Conservation (phyloP, 345 rosid species). For the Pelargonium nanum region DNA sequence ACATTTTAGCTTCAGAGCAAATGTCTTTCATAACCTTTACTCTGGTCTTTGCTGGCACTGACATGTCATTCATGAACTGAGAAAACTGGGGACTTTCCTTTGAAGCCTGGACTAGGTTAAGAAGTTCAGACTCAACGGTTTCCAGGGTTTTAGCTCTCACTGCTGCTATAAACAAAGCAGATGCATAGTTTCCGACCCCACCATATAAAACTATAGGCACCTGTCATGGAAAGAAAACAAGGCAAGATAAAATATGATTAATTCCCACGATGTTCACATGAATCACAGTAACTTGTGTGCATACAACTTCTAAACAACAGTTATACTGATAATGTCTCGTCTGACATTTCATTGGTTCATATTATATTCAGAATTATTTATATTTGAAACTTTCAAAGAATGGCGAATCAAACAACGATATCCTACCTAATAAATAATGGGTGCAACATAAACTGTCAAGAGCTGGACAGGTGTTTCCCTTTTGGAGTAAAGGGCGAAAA, state of each 20-base stretch:
- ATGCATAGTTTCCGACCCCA: conserved; percentile 82
- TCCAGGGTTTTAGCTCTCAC: conserved; percentile 57
- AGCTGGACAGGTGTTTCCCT: no score
- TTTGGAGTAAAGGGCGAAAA: no score
- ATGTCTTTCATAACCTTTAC: conserved; percentile 55
- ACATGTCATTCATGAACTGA: conserved; percentile 65
- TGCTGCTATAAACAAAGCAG: conserved; percentile 64
- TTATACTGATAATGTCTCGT: neutral
- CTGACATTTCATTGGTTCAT: no score
- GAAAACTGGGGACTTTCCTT: conserved; percentile 46
- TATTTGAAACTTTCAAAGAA: no score
- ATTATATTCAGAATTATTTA: no score
- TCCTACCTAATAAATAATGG: no score
- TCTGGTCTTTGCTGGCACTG: conserved; percentile 55
- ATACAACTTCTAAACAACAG: neutral
- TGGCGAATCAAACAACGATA: no score
- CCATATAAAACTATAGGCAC: conserved; percentile 64
- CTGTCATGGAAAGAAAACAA: conserved; percentile 24
- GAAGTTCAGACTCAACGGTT: conserved; percentile 64
- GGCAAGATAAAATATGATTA: neutral
- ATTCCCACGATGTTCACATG: neutral
- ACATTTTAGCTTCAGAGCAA: conserved; percentile 51
- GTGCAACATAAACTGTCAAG: no score
- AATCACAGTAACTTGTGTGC: neutral
- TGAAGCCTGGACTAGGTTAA: conserved; percentile 52